Base-by-base conservation (phyloP, 495 filamentous ascomycete species). In the Terfezia boudieri region DNA sequence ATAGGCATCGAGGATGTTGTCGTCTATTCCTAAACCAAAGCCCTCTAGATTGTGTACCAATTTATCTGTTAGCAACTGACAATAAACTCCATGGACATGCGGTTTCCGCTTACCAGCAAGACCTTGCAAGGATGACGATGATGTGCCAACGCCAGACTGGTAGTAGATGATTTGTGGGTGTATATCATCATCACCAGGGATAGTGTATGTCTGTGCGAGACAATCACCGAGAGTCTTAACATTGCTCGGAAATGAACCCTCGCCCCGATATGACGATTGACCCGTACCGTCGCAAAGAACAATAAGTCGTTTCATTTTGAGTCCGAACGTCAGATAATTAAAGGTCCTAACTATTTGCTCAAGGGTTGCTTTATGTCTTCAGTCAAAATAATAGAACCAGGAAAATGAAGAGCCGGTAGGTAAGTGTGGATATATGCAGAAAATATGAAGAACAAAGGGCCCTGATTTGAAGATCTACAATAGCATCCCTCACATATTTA, bases 1-100 rank as follows among this genome's bases (percentile, higher is more conserved):
- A 62, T 86, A 86, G 0, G 73, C 76, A 59, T 79, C 77, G 22
- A 78, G 71, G 49, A 86, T 75, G 59, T 81, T 76, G 66, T 80
- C 54, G 35, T 26, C 51, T 37, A 56, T 51, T 12, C 50, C 48
- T 23, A 36, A 52, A 10, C 52, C 64, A 36, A 50, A 53, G 14
- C 43, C 41, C 52, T 53, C 56, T 56, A 26, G 8, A 16, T 37
- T 46, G 4, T 48, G 4, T 48, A n/a, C 32, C 26, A 14, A 10
- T 26, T 11, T 50, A 36, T 16, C 48, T 37, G 9, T 36, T 36
- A 16, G 36, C 32, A 61, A 51, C 51, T 38, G n/a, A 50, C 26
- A 32, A 5, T 32, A 32, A 51, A 10, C 55, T 41, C 9, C 56
- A 58, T 57, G 61, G 23, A 58, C 57, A 36, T 55, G 55, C 4